These are phyloP conservation scores for Epichloe scottii DNA, from an alignment of 2,329 filamentous ascomycete genomes.

Conservation along the genomic window DNA sequence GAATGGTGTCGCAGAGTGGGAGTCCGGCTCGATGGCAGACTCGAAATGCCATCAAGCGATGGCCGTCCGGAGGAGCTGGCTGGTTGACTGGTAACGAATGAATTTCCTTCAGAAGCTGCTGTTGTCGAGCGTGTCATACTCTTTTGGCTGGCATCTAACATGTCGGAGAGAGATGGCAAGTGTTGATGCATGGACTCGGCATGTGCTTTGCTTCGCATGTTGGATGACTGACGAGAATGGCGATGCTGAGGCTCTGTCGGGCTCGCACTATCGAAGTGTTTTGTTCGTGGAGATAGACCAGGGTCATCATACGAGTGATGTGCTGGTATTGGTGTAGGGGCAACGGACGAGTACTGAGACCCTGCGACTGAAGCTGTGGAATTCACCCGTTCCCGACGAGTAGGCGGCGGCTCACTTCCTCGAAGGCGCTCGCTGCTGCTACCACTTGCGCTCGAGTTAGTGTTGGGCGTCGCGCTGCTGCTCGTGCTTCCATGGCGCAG, in stretches of 20 bases:
- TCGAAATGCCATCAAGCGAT: constrained; percentile 14
- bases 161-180: constrained; percentile 35
- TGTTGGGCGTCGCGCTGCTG: constrained; percentile 27
- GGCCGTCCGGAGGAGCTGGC: constrained; percentile 8
- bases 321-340: constrained; percentile 22
- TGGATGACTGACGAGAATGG: constrained; percentile 15
- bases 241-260: constrained; percentile 16
- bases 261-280: constrained; percentile 23
- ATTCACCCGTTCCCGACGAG: constrained; percentile 33
- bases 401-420: constrained; percentile 35
- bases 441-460: constrained; percentile 29
- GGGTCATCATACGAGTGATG: constrained; percentile 29
- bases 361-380: constrained; percentile 35
- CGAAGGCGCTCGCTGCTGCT: constrained; percentile 34
- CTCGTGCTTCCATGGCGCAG: constrained; percentile 26
- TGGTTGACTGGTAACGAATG: not conserved
- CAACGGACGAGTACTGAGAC: constrained; percentile 29
- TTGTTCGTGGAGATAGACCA: constrained; percentile 28
- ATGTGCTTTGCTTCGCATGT: constrained; percentile 15
- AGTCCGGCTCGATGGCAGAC: constrained; percentile 16
- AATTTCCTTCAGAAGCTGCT: constrained; percentile 4
- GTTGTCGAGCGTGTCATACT: constrained; percentile 9
- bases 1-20: constrained; percentile 33
- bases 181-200: constrained; percentile 19
- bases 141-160: constrained; percentile 27